A percentile compares a stretch with the other conserved stretches of the same genome.
These are phyloP conservation scores for Clonostachys chloroleuca DNA, from an alignment of 2,329 filamentous ascomycete species.

Conservation along the genomic window DNA sequence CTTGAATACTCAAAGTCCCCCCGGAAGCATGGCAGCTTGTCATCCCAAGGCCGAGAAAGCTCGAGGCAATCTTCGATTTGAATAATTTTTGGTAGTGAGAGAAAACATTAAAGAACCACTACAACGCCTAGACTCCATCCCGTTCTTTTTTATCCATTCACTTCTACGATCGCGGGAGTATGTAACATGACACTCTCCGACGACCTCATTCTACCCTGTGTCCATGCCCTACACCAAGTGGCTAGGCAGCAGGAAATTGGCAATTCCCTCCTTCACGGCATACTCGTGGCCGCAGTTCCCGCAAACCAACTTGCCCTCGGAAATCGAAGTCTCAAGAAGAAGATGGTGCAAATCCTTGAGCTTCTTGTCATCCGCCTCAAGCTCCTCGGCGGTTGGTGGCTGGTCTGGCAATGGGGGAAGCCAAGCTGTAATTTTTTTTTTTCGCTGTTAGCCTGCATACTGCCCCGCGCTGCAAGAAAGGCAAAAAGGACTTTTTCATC, in stretches of 20 bases:
- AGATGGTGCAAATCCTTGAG: conserved; percentile 76
- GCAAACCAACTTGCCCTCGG: conserved; percentile 85
- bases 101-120: too few relatives aligned
- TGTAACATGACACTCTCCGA: too few relatives aligned
- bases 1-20: too few relatives aligned
- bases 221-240: conserved; percentile 63
- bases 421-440: conserved; percentile 54
- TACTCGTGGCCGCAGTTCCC: conserved; percentile 93
- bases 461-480: not conserved
- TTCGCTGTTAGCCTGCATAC: too few relatives aligned
- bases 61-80: too few relatives aligned
- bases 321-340: conserved; percentile 84
- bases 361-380: conserved; percentile 62
- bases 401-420: conserved; percentile 65
- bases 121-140: too few relatives aligned
- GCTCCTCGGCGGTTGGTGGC: conserved; percentile 57
- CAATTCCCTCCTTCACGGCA: conserved; percentile 89
- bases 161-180: too few relatives aligned
- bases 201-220: too few relatives aligned
- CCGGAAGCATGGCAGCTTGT: too few relatives aligned
- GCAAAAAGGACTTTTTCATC: not conserved
- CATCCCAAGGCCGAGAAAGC: too few relatives aligned
- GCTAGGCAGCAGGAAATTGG: conserved; percentile 90
- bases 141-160: too few relatives aligned
- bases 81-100: too few relatives aligned